phyloP scores from a whole-genome alignment of 768 basidiomycete genomes.

The Kockovaella imperatae region DNA sequence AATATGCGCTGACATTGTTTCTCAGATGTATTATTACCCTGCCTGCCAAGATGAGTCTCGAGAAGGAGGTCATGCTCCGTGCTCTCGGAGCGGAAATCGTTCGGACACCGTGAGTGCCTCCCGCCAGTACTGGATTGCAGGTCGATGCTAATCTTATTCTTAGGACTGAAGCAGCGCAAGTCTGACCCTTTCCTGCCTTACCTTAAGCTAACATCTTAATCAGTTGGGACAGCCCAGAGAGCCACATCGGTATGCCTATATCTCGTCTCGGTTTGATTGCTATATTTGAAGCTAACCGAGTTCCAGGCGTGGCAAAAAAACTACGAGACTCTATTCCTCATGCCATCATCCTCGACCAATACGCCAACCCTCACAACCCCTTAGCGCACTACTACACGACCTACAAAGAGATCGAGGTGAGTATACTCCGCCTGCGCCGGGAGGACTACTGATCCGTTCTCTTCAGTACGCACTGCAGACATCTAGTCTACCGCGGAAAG shows the following conservation, averaged over 20 bases:
- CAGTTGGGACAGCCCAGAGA: conserved; percentile 73
- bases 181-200: not conserved
- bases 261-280: not conserved
- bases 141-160: not conserved
- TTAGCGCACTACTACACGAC: conserved; percentile 85
- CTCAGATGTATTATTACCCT: conserved; percentile 50
- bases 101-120: conserved; percentile 77
- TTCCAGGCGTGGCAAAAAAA: conserved; percentile 68
- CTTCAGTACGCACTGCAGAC: conserved; percentile 51
- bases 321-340: conserved; percentile 70
- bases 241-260: conserved; percentile 71
- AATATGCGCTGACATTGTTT: conserved; percentile 56
- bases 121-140: not conserved
- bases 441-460: not conserved
- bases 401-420: conserved; percentile 74
- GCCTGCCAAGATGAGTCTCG: conserved; percentile 93
- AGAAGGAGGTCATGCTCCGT: conserved; percentile 86
- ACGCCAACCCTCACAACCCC: conserved; percentile 62
- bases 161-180: conserved; percentile 37
- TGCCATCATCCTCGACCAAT: conserved; percentile 90
- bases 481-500: conserved; percentile 47
- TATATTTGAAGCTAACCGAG: conserved; percentile 8
- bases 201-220: not conserved
- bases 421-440: not conserved
- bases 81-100: conserved; percentile 91